Percentiles rank a stretch among this genome's conserved stretches.
Evolutionary conservation across 345 rosid genomes (phyloP).

Genomic region (Sisymbrium irio): DNA sequence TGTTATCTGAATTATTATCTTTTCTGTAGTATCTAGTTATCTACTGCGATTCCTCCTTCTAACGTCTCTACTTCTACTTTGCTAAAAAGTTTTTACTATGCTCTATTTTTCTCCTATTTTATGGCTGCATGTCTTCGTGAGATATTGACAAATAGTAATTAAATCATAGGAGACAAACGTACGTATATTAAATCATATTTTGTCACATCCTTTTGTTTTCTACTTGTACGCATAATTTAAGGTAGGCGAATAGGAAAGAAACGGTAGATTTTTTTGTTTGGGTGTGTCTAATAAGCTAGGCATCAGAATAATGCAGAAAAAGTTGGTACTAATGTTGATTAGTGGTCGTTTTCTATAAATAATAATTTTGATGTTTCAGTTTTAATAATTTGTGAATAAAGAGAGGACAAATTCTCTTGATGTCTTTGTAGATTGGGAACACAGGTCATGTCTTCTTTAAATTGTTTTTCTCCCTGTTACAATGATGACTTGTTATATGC

Average conservation of each 20-base stretch:
- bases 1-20: no score
- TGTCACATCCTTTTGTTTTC: constrained; percentile 7
- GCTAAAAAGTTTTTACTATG: neutral
- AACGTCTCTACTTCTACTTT: neutral
- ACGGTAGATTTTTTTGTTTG: neutral
- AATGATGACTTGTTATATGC: neutral
- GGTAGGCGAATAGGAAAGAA: neutral
- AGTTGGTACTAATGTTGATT: neutral
- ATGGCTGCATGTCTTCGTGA: neutral
- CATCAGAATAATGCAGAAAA: constrained; percentile 1
- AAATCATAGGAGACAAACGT: neutral
- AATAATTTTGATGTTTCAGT: neutral
- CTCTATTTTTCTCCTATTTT: neutral
- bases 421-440: constrained; percentile 25
- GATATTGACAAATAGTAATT: neutral
- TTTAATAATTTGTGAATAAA: neutral
- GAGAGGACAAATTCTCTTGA: constrained; percentile 20
- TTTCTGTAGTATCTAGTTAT: no score
- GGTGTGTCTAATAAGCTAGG: constrained; percentile 6
- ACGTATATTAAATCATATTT: neutral
- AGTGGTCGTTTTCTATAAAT: constrained; percentile 2
- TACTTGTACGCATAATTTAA: neutral
- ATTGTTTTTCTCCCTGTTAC: neutral
- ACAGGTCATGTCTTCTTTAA: constrained; percentile 10
- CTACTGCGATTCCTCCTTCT: no score